Conservation (phyloP, 2,329 filamentous ascomycete species). For the Venturia carpophila region DNA sequence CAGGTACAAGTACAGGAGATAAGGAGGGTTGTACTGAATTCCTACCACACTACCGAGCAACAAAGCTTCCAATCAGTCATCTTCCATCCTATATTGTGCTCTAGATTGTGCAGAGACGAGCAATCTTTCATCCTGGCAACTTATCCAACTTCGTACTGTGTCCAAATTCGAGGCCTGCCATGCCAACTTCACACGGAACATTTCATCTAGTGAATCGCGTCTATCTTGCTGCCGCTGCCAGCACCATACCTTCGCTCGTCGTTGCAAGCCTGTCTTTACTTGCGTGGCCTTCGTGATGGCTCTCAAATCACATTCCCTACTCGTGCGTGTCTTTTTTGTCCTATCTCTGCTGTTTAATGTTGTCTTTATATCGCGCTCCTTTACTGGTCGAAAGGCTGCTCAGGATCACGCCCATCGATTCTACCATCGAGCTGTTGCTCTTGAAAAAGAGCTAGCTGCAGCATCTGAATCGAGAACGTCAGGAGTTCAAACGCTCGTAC, state of each 20-base stretch:
- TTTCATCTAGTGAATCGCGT: neutral
- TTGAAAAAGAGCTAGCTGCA: neutral
- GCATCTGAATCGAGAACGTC: no score
- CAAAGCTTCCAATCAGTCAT: no score
- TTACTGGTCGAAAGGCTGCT: neutral
- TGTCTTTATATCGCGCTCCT: neutral
- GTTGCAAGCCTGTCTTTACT: neutral
- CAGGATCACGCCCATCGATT: neutral
- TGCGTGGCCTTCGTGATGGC: neutral
- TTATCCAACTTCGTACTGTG: no score
- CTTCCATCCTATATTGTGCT: neutral
- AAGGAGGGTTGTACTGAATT: no score
- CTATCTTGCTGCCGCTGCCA: neutral
- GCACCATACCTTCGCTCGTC: neutral
- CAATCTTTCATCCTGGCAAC: no score
- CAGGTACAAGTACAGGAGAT: no score
- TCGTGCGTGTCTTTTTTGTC: conserved; percentile 2
- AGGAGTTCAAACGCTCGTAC: neutral
- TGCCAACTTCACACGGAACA: neutral
- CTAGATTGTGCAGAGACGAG: neutral
- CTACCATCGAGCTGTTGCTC: conserved; percentile 8
- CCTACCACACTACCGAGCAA: neutral
- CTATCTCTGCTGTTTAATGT: neutral
- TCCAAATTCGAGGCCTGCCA: no score
- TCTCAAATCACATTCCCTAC: neutral